A percentile compares a stretch with the other conserved stretches of the same genome.
Conservation (phyloP, 2,329 filamentous ascomycete genomes). For the Penicillium hordei region DNA sequence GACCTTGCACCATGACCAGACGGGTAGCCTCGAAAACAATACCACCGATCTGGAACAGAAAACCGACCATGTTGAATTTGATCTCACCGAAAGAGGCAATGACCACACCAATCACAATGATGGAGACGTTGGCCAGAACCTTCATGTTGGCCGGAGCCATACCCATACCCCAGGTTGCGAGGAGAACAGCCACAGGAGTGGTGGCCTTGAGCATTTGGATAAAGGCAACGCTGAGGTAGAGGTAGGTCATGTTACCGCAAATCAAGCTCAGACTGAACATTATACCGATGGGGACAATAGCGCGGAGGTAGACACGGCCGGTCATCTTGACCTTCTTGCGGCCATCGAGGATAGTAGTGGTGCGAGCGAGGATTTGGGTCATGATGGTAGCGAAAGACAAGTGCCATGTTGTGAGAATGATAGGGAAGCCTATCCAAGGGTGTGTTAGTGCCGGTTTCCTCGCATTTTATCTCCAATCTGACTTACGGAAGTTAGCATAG, state of each 20-base stretch:
- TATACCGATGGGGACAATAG: constrained; percentile 90
- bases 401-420: constrained; percentile 91
- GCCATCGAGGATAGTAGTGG: constrained; percentile 85
- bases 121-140: constrained; percentile 86
- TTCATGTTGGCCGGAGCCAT: constrained; percentile 80
- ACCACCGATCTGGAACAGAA: constrained; percentile 70
- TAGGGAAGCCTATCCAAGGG: constrained; percentile 46
- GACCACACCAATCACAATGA: constrained; percentile 91
- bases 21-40: constrained; percentile 79
- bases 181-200: constrained; percentile 86
- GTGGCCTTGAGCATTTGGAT: constrained; percentile 86
- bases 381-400: constrained; percentile 88
- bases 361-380: constrained; percentile 89
- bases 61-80: constrained; percentile 69
- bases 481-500: constrained; percentile 76
- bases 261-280: constrained; percentile 97
- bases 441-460: constrained; percentile 1
- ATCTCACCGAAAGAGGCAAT: constrained; percentile 96
- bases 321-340: constrained; percentile 98
- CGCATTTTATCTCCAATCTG: not conserved
- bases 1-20: constrained; percentile 79
- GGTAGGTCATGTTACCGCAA: constrained; percentile 92
- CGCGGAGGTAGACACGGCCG: constrained; percentile 80
- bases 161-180: constrained; percentile 85
- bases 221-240: constrained; percentile 93